phyloP scores from a whole-genome alignment of 1,284 basidiomycete species.

The Ustilago bromivora region DNA sequence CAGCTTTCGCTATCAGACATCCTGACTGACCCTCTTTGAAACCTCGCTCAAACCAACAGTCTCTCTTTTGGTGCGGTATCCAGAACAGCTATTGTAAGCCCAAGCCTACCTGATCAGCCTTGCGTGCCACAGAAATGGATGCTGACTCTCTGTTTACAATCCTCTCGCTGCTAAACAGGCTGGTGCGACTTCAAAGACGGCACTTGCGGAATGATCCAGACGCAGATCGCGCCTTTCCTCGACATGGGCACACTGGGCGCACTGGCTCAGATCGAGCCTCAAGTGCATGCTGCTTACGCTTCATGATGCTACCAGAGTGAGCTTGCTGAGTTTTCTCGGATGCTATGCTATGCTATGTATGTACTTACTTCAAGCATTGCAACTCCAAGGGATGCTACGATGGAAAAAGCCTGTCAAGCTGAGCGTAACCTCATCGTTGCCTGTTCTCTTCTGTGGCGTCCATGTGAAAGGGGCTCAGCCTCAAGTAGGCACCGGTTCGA shows the following conservation, averaged over 20 bases:
- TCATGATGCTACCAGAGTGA: neutral
- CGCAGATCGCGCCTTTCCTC: constrained; percentile 46
- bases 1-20: neutral
- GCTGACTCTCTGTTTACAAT: neutral
- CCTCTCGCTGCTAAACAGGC: neutral
- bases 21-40: neutral
- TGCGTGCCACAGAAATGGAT: neutral
- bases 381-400: no score
- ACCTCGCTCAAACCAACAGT: neutral
- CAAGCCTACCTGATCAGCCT: no score
- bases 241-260: constrained; percentile 41
- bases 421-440: no score
- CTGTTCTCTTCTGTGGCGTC: no score
- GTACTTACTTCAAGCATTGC: neutral
- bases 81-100: constrained; percentile 41
- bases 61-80: constrained; percentile 51
- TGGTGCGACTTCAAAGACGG: constrained; percentile 44
- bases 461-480: no score
- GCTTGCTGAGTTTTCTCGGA: neutral
- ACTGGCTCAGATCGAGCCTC: constrained; percentile 36
- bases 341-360: neutral
- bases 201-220: constrained; percentile 47
- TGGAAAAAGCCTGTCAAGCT: no score
- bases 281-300: constrained; percentile 40
- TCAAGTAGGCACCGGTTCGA: no score